These are phyloP conservation scores for Phytophthora fragariaefolia DNA, from an alignment of 352 stramenopile genomes.

Conservation along the genomic window DNA sequence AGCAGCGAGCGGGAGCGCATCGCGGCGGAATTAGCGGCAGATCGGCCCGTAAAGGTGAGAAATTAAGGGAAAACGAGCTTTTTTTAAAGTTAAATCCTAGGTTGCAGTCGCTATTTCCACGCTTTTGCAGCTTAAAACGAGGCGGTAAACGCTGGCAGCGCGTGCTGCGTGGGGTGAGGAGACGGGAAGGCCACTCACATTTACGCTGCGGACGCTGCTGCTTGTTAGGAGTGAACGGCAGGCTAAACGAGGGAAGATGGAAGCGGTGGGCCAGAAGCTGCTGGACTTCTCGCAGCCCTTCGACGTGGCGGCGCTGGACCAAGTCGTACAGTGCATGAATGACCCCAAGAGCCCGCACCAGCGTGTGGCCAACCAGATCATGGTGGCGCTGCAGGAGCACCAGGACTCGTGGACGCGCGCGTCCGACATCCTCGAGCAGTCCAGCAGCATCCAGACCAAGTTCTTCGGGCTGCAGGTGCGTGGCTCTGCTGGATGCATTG, in stretches of 20 bases:
- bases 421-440: slow-evolving; percentile 97
- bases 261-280: slow-evolving; percentile 91
- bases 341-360: slow-evolving; percentile 95
- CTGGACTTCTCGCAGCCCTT: slow-evolving; percentile 96
- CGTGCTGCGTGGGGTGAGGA: neutral
- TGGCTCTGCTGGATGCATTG: no score
- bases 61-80: neutral
- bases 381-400: slow-evolving; percentile 94
- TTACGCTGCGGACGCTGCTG: neutral
- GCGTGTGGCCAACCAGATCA: slow-evolving; percentile 92
- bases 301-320: slow-evolving; percentile 95
- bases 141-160: neutral
- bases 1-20: slow-evolving; percentile 22
- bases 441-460: slow-evolving; percentile 87
- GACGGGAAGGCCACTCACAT: slow-evolving; percentile 1
- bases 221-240: slow-evolving; percentile 18
- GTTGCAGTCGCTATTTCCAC: slow-evolving; percentile 1
- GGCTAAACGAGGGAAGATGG: slow-evolving; percentile 53
- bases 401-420: slow-evolving; percentile 93
- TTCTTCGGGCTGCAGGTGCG: slow-evolving; percentile 92
- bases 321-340: slow-evolving; percentile 97
- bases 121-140: neutral
- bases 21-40: slow-evolving; percentile 8
- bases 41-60: slow-evolving; percentile 32
- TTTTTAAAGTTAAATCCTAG: neutral